Conservation (phyloP, 2,329 filamentous ascomycete species). For the Dactylellina leptospora region DNA sequence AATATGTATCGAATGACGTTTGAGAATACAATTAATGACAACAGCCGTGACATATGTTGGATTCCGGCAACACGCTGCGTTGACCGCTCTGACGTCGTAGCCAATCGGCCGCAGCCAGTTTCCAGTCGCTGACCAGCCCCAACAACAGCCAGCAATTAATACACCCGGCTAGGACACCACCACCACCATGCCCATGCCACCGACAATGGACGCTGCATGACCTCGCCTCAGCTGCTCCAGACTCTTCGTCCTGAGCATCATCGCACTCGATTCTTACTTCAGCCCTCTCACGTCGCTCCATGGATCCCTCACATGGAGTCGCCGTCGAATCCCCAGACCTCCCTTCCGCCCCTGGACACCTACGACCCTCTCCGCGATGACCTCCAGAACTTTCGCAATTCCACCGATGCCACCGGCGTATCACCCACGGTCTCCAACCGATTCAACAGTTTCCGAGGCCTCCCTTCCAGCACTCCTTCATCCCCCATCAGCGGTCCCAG, state of each 20-base stretch:
- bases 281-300: slow-evolving; percentile 22
- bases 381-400: slow-evolving; percentile 54
- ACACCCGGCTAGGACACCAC: too few species aligned
- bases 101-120: slow-evolving; percentile 28
- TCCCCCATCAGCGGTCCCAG: slow-evolving; percentile 25
- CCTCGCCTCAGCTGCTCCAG: slow-evolving; percentile 6
- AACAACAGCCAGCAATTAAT: not conserved
- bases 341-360: slow-evolving; percentile 40
- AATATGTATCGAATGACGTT: too few species aligned
- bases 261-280: slow-evolving; percentile 7
- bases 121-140: too few species aligned
- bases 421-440: slow-evolving; percentile 32
- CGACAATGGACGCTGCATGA: slow-evolving; percentile 20
- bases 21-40: too few species aligned
- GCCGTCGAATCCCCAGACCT: slow-evolving; percentile 30
- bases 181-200: not conserved
- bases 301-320: slow-evolving; percentile 52
- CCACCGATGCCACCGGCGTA: slow-evolving; percentile 48
- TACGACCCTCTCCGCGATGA: slow-evolving; percentile 52
- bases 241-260: too few species aligned
- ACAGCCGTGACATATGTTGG: too few species aligned
- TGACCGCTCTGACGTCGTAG: slow-evolving; percentile 7
- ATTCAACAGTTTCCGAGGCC: slow-evolving; percentile 2
- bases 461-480: slow-evolving; percentile 30
- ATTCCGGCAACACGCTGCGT: slow-evolving; percentile 7